Base-by-base conservation (phyloP, 2,329 filamentous ascomycete species). In the Fusarium graminum region DNA sequence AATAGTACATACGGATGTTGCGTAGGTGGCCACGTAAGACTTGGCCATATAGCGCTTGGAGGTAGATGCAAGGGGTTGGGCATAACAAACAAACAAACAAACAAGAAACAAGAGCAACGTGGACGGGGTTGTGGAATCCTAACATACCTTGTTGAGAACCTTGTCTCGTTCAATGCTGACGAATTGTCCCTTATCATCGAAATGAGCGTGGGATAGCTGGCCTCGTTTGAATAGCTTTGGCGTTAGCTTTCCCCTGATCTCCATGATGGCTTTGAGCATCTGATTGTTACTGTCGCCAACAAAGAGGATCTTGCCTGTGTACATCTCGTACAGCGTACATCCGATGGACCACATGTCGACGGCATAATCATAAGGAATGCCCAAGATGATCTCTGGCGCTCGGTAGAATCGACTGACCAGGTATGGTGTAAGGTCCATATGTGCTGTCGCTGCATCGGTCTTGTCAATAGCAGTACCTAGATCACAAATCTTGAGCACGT, bases 341-440 rank as follows among this genome's bases (percentile, higher is more conserved):
- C 95, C 96, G 68, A 98, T 93, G 9, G 94, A 96, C 95, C 95
- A 99, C 84, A 97, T 92, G 77, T 99, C 95, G 68, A 98, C 92
- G 9, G 91, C 90, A 76, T 94, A 96, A 76, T 97, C 93, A 77
- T 97, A 97, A 11, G 92, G 91, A 82, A 97, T 94, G n/a, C 95
- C 95, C 5, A 99, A 85, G 63, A 99, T 97, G 75, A 99, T 93
- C 80, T 99, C 95, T 3, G 96, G 95, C 5, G 95, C 95, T 63
- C 95, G 91, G 77, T 99, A 99, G 80, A 98, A 99, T 55, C 96
- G 90, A 81, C 93, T 97, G 74, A 98, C 93, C 2, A 99, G 89
- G 75, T 98, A 98, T 13, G 93, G 93, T 1, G 93, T 97, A 64
- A 97, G 91, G 74, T 97, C 93, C 66, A 92, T 95, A 58, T 88